A percentile compares a stretch with the other conserved stretches of the same genome.
Evolutionary conservation across 768 basidiomycete genomes (phyloP).

Genomic region (Amanita inopinata): DNA sequence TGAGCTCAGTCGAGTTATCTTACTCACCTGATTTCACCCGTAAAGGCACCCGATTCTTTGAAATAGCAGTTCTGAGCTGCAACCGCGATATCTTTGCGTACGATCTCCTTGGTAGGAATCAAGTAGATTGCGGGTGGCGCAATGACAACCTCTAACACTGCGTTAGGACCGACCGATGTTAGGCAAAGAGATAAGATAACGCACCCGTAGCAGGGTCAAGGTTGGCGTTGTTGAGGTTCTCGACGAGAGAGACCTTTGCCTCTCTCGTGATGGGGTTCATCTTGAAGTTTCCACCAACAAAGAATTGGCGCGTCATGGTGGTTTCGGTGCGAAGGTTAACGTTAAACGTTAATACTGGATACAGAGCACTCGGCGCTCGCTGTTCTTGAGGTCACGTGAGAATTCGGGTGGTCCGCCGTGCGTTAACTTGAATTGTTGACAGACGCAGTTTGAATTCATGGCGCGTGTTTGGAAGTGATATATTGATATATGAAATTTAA

Average conservation of each 20-base stretch:
- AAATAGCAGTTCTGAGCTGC: slow-evolving; percentile 89
- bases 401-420: no score
- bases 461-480: no score
- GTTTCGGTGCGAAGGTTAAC: no score
- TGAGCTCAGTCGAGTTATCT: background rate
- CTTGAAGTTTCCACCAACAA: slow-evolving; percentile 98
- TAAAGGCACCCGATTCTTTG: slow-evolving; percentile 83
- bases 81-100: slow-evolving; percentile 65
- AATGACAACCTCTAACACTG: slow-evolving; percentile 78
- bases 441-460: no score
- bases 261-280: slow-evolving; percentile 75
- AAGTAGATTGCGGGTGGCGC: slow-evolving; percentile 89
- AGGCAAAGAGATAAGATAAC: slow-evolving; percentile 15
- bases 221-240: slow-evolving; percentile 66
- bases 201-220: slow-evolving; percentile 72
- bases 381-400: no score
- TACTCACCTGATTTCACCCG: slow-evolving; percentile 87
- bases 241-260: slow-evolving; percentile 56
- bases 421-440: no score
- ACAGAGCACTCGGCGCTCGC: no score
- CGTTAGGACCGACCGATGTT: background rate
- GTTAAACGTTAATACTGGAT: no score
- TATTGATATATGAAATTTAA: no score
- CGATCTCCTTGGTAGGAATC: slow-evolving; percentile 50
- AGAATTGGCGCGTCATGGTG: slow-evolving; percentile 75